Conservation (phyloP, 2,329 filamentous ascomycete genomes). For the Nothomitra cinnamomea region DNA sequence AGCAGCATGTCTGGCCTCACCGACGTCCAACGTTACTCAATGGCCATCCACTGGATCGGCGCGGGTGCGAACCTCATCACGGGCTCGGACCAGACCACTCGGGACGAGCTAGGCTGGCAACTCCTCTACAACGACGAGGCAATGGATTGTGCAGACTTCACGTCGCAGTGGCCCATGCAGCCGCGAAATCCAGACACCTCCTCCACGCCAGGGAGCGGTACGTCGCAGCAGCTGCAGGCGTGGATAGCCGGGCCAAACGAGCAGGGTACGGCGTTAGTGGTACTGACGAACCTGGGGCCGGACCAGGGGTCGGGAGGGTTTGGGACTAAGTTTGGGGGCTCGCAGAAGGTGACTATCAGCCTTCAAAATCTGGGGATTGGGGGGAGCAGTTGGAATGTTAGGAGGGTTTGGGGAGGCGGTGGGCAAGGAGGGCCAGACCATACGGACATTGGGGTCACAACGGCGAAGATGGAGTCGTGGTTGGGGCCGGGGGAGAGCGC, state of each 20-base stretch:
- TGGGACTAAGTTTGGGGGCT: conserved; percentile 10
- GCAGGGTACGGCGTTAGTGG: conserved; percentile 11
- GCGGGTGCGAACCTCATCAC: conserved; percentile 17
- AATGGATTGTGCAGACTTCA: background rate
- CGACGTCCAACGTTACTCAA: conserved; percentile 14
- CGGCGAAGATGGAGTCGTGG: no score
- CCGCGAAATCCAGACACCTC: background rate
- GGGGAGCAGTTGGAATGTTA: no score
- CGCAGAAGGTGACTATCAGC: conserved; percentile 13
- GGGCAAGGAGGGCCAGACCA: no score
- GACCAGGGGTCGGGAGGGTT: conserved; percentile 14
- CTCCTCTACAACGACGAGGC: conserved; percentile 11
- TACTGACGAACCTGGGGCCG: conserved; percentile 16
- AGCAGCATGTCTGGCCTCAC: conserved; percentile 13
- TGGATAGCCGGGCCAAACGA: conserved; percentile 16
- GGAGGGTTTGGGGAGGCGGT: no score
- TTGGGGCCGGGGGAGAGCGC: no score
- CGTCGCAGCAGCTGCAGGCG: conserved; percentile 14
- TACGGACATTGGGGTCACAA: no score
- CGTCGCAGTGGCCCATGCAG: background rate
- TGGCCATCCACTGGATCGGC: conserved; percentile 18
- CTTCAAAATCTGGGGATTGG: conserved; percentile 12
- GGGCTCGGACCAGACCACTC: conserved; percentile 15
- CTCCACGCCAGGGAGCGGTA: background rate
- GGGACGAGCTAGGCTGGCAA: conserved; percentile 13